Percentiles rank a stretch among this genome's conserved stretches.
Evolutionary conservation across 257 asterid genomes (phyloP).

Genomic region (Anisodus tanguticus): DNA sequence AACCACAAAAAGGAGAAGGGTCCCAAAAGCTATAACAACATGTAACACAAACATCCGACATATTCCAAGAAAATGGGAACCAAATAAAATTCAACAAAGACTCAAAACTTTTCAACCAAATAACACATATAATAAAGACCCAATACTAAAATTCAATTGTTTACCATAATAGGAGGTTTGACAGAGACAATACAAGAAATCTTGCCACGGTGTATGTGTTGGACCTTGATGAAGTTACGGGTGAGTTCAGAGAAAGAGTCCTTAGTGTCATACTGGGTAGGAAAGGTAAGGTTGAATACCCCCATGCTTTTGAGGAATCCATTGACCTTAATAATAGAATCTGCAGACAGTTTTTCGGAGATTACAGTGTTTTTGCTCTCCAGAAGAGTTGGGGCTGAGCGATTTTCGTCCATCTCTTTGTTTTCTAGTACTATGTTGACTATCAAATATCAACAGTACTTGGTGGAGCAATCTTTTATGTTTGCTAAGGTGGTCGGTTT

Average conservation of each 20-base stretch:
- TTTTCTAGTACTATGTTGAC: background rate
- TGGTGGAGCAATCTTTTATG: background rate
- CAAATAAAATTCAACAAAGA: conserved; percentile 1
- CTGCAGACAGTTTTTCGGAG: conserved; percentile 38
- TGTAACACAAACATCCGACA: background rate
- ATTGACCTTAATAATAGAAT: conserved; percentile 9
- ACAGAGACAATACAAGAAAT: conserved; percentile 69
- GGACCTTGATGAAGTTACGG: conserved; percentile 62
- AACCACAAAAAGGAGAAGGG: background rate
- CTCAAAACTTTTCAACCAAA: background rate
- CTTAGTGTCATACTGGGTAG: conserved; percentile 44
- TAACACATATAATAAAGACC: background rate
- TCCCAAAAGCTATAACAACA: background rate
- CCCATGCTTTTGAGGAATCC: conserved; percentile 41
- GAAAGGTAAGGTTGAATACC: conserved; percentile 35
- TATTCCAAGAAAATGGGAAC: background rate
- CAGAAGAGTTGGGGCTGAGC: background rate
- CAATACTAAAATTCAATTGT: background rate
- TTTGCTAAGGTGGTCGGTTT: background rate
- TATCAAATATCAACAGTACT: background rate
- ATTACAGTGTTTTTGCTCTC: conserved; percentile 23
- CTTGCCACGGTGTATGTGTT: conserved; percentile 57
- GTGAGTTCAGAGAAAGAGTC: conserved; percentile 67
- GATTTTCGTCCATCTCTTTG: background rate
- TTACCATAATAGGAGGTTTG: conserved; percentile 69